Percentiles rank a stretch among this genome's conserved stretches.
These are phyloP conservation scores for Aciculosporium take DNA, from an alignment of 2,329 filamentous ascomycete species.

Conservation along the genomic window DNA sequence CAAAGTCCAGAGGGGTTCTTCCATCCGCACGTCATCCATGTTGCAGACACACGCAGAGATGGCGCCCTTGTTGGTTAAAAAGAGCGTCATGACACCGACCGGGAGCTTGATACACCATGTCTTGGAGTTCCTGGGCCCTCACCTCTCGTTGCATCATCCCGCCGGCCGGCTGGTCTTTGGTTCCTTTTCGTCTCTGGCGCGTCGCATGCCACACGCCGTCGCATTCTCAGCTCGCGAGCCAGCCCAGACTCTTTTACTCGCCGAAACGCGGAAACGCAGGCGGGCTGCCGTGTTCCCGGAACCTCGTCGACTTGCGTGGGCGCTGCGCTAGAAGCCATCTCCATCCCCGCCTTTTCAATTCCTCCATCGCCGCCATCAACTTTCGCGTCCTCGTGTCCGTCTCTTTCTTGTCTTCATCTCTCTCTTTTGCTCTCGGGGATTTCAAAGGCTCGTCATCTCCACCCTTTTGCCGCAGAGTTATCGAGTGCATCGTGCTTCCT, in stretches of 20 bases:
- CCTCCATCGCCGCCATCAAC: conserved; percentile 1
- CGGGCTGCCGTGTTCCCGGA: background rate
- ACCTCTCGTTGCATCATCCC: background rate
- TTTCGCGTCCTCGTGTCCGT: background rate
- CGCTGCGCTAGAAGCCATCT: background rate
- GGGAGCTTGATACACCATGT: background rate
- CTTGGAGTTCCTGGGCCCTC: background rate
- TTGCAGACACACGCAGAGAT: conserved; percentile 1
- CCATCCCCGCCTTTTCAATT: conserved; percentile 1
- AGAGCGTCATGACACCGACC: background rate
- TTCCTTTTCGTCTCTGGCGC: background rate
- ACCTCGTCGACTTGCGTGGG: background rate
- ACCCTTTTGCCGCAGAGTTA: no score
- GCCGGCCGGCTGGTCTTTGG: background rate
- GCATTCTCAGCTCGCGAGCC: background rate
- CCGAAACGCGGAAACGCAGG: background rate
- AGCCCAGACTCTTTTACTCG: background rate
- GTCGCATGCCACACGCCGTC: conserved; percentile 1
- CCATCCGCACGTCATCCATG: background rate
- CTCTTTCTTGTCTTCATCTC: background rate
- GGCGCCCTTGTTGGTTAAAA: background rate
- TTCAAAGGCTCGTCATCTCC: no score
- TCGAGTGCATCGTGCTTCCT: background rate
- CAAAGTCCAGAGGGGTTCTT: no score
- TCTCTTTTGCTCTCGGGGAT: no score